Evolutionary conservation across 1,284 basidiomycete species (phyloP).

Genomic region (Neotropicomus parvogracilis): DNA sequence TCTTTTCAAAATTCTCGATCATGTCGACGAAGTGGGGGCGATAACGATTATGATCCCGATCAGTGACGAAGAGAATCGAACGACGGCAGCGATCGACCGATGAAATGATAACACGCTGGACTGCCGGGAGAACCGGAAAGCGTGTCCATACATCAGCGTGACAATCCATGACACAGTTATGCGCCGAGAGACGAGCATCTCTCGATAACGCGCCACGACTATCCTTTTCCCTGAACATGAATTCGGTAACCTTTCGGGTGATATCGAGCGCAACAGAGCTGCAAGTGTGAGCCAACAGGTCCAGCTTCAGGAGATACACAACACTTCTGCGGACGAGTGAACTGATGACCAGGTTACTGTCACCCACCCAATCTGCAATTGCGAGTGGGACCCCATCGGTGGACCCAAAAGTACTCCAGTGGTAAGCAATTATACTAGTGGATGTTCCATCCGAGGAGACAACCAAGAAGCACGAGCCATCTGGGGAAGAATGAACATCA

Average conservation of each 20-base stretch:
- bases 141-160: slow-evolving; percentile 58
- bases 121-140: slow-evolving; percentile 55
- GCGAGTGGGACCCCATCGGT: slow-evolving; percentile 41
- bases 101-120: slow-evolving; percentile 44
- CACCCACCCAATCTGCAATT: slow-evolving; percentile 28
- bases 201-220: slow-evolving; percentile 17
- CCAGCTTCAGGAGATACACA: slow-evolving; percentile 43
- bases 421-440: slow-evolving; percentile 39
- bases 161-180: slow-evolving; percentile 55
- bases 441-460: slow-evolving; percentile 24
- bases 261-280: slow-evolving; percentile 47
- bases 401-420: slow-evolving; percentile 56
- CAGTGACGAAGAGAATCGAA: slow-evolving; percentile 43
- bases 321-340: slow-evolving; percentile 42
- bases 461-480: slow-evolving; percentile 50
- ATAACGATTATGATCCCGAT: slow-evolving; percentile 35
- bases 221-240: slow-evolving; percentile 45
- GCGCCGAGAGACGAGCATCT: slow-evolving; percentile 26
- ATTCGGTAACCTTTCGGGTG: slow-evolving; percentile 51
- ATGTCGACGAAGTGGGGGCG: slow-evolving; percentile 42
- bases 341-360: slow-evolving; percentile 35
- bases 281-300: slow-evolving; percentile 30
- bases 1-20: slow-evolving; percentile 44
- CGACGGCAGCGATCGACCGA: slow-evolving; percentile 29
- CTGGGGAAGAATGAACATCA: slow-evolving; percentile 44